Percentiles rank a stretch among this genome's conserved stretches.
phyloP scores from a whole-genome alignment of 331 rosid species.

The Spiraea crenata region DNA sequence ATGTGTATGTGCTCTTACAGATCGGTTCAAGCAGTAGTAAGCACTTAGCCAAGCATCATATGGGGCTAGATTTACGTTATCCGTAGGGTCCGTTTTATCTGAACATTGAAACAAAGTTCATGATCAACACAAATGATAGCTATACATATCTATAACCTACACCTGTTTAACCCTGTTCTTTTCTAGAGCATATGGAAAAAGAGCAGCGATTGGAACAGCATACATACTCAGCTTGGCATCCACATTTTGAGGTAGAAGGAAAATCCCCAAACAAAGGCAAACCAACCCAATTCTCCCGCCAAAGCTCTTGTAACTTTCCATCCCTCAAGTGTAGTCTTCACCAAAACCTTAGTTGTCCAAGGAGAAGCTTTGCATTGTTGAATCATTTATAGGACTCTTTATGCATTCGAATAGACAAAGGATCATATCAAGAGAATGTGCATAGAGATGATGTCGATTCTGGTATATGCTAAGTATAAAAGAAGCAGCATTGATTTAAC shows the following conservation, averaged over 20 bases:
- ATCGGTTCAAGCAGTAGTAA: conserved; percentile 24
- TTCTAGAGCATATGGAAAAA: background rate
- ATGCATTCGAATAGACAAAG: background rate
- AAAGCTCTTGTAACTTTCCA: background rate
- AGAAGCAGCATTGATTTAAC: conserved; percentile 11
- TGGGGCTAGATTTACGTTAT: conserved; percentile 32
- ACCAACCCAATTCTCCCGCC: conserved; percentile 12
- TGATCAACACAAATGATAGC: background rate
- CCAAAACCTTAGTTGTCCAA: background rate
- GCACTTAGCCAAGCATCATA: conserved; percentile 35
- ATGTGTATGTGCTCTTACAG: conserved; percentile 7
- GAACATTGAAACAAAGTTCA: background rate
- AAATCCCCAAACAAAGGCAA: conserved; percentile 23
- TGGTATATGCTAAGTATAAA: conserved; percentile 23
- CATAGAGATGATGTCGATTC: background rate
- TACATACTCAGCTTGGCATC: conserved; percentile 16
- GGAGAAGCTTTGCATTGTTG: background rate
- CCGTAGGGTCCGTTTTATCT: conserved; percentile 26
- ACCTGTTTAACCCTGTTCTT: no score
- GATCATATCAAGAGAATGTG: background rate
- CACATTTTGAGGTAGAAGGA: conserved; percentile 22
- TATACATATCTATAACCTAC: no score
- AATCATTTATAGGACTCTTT: conserved; percentile 7
- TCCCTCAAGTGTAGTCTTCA: background rate
- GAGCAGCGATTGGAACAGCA: background rate